Percentiles rank a stretch among this genome's conserved stretches.
Evolutionary conservation across 2,329 filamentous ascomycete genomes (phyloP).

Genomic region (Epichloe glyceriae): DNA sequence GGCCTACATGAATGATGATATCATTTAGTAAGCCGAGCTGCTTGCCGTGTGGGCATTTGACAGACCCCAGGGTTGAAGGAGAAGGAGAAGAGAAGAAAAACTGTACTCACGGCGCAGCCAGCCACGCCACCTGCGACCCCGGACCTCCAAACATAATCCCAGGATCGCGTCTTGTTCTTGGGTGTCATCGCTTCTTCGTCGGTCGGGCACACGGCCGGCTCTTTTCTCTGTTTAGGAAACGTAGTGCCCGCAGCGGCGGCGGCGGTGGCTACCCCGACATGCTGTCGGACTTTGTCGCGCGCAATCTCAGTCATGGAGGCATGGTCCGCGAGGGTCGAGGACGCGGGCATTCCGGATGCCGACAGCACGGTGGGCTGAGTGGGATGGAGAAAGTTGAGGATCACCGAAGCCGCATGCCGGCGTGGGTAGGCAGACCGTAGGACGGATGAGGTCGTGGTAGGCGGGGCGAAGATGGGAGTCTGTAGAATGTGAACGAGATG

Average conservation of each 20-base stretch:
- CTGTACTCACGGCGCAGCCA: conserved; percentile 66
- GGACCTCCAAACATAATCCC: conserved; percentile 74
- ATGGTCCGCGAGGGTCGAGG: conserved; percentile 42
- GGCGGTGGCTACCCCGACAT: conserved; percentile 10
- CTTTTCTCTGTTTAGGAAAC: conserved; percentile 12
- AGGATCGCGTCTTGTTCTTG: conserved; percentile 45
- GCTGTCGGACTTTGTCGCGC: conserved; percentile 20
- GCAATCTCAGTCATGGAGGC: conserved; percentile 42
- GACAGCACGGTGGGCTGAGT: conserved; percentile 2
- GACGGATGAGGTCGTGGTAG: not conserved
- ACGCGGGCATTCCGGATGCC: conserved; percentile 37
- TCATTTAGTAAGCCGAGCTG: too few species aligned
- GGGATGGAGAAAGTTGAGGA: conserved; percentile 8
- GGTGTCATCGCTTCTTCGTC: conserved; percentile 34
- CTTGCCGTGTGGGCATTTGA: too few species aligned
- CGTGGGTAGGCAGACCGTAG: not conserved
- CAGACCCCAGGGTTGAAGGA: too few species aligned
- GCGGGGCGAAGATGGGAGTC: not conserved
- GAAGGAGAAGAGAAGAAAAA: not conserved
- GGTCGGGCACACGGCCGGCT: conserved; percentile 33
- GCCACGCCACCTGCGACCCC: conserved; percentile 81
- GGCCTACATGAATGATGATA: conserved; percentile 39
- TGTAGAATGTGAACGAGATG: not conserved
- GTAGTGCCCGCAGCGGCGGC: conserved; percentile 6
- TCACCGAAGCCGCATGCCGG: conserved; percentile 9